A percentile compares a stretch with the other conserved stretches of the same genome.
Conservation (phyloP, 192 early-diverging fungal genomes). For the Umbelopsis ramanniana region DNA sequence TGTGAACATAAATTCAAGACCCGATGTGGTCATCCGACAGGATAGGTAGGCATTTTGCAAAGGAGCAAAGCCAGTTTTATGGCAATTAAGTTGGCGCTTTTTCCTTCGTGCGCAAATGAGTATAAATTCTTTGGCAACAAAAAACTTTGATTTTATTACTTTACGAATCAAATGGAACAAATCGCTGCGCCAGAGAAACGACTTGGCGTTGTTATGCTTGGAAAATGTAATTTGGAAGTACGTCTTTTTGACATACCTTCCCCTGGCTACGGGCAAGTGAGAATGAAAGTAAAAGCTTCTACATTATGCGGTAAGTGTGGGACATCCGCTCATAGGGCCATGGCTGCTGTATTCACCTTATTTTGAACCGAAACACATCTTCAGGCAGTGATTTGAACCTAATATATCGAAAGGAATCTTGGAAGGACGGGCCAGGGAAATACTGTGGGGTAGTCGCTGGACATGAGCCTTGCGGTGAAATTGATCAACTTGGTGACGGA, state of each 20-base stretch:
- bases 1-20: not conserved
- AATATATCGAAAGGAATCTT: conserved; percentile 20
- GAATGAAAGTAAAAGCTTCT: conserved; percentile 20
- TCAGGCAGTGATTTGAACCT: conserved; percentile 20
- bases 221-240: conserved; percentile 15
- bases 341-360: not conserved
- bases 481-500: conserved; percentile 11
- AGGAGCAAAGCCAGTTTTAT: not conserved
- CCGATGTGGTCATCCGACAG: not conserved
- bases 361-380: not conserved
- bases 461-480: conserved; percentile 21
- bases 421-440: conserved; percentile 7
- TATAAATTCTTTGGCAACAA: not conserved
- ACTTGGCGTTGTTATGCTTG: conserved; percentile 11
- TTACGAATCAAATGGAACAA: not conserved
- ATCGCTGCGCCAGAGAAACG: not conserved
- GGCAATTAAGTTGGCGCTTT: not conserved
- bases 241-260: not conserved
- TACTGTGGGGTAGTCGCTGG: conserved; percentile 17
- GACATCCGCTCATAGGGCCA: not conserved
- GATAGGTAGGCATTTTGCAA: not conserved
- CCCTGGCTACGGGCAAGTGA: conserved; percentile 10
- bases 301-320: conserved; percentile 13
- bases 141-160: not conserved
- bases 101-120: not conserved